Conservation (phyloP, 73 alveolate species). For the Uronychia setigera region DNA sequence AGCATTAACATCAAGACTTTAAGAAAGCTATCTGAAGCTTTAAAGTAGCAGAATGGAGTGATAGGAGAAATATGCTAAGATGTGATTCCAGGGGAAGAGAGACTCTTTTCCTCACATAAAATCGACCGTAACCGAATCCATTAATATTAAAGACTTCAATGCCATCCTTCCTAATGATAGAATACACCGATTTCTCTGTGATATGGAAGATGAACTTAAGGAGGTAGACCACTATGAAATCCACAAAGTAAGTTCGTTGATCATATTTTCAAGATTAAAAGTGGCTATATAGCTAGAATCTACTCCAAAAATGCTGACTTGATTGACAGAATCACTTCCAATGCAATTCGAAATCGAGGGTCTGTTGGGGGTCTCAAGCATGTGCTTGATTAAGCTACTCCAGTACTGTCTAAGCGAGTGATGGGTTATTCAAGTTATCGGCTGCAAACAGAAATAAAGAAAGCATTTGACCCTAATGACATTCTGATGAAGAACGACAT, state of each 20-base stretch:
- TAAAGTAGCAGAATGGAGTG: no score
- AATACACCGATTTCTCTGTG: neutral
- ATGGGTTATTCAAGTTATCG: neutral
- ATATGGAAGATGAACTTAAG: neutral
- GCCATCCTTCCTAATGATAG: neutral
- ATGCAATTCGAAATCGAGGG: neutral
- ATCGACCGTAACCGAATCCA: no score
- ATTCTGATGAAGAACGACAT: no score
- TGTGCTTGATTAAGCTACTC: neutral
- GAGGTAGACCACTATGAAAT: neutral
- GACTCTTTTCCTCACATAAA: no score
- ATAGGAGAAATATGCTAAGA: no score
- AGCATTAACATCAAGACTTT: no score
- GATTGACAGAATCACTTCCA: neutral
- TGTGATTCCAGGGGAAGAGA: no score
- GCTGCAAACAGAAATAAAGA: neutral
- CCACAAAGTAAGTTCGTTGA: neutral
- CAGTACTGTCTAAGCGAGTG: neutral
- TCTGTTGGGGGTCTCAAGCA: neutral
- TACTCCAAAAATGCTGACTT: neutral
- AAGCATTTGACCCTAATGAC: neutral
- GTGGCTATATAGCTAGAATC: neutral
- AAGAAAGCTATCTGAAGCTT: no score
- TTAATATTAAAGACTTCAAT: neutral
- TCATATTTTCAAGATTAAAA: neutral